Evolutionary conservation across 169 alveolate genomes (phyloP).

Genomic region (Eimeria necatrix): DNA sequence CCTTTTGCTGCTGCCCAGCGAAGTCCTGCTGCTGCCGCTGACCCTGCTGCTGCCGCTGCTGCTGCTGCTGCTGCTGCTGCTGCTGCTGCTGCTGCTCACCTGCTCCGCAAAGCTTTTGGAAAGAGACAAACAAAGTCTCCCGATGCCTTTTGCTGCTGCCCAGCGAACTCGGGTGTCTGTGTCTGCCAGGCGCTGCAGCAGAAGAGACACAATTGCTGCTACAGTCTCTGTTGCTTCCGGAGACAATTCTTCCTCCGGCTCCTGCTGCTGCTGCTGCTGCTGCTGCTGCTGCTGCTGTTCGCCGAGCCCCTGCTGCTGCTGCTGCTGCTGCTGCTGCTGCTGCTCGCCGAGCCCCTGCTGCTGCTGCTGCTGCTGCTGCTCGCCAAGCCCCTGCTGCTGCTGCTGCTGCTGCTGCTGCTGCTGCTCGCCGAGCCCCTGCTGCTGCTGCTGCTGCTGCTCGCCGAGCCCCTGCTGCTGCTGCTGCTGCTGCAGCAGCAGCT

Average conservation of each 20-base stretch:
- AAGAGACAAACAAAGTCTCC: constrained; percentile 56
- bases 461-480: background rate
- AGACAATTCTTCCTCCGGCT: constrained; percentile 1
- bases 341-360: no score
- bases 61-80: constrained; percentile 14
- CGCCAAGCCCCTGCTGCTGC: no score
- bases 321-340: constrained; percentile 43
- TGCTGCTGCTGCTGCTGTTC: background rate
- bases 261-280: background rate
- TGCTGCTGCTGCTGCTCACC: constrained; percentile 22
- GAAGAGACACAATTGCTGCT: constrained; percentile 35
- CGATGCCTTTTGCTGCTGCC: constrained; percentile 84
- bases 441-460: background rate
- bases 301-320: background rate
- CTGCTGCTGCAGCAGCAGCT: constrained; percentile 32
- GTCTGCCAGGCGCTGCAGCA: constrained; percentile 32
- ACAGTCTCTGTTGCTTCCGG: background rate
- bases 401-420: no score
- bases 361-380: no score
- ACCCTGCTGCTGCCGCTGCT: constrained; percentile 2
- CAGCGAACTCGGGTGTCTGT: constrained; percentile 82
- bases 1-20: constrained; percentile 85
- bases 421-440: no score
- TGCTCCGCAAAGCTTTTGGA: constrained; percentile 42
- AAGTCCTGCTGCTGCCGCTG: no score